Evolutionary conservation across 768 basidiomycete genomes (phyloP), one percentile per base, ranked within the genome.

Genomic region (Pleurotus eryngii): DNA sequence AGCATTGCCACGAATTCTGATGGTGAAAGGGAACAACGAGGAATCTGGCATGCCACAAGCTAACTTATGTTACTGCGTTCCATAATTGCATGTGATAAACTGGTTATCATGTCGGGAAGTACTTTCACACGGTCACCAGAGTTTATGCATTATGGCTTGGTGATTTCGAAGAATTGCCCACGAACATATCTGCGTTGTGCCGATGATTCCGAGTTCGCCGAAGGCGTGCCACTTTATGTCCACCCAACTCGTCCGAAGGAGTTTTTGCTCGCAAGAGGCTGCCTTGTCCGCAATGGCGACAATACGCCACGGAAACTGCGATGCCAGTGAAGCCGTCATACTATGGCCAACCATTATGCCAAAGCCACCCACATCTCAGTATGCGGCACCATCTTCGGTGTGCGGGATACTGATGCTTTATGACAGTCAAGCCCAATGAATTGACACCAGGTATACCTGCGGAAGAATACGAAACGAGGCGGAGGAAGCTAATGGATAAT

Each of bases 361-460:
- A 76, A 18, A 91, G 91, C 0, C 95, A 97, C 68, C 88, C 93
- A 0, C 92, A 96, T 71, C 81, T 97, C 26, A 62, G 86, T 87
- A 59, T 61, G 80, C 74, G 24, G 15, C 7, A 39, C 27, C 60
- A 18, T 40, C 38, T 27, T 45, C 27, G 15, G 22, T 20, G 17
- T 12, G 38, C 51, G 17, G 54, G 45, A 39, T n/a, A 27, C 45
- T 37, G 6, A 3, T 14, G 54, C 30, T 47, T 35, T 18, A n/a
- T 4, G 11, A 60, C 30, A 87, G 81, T 93, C 40, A 66, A 73
- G 55, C 71, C 77, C 1, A 74, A 82, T 57, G 91, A 97, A 58
- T 74, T 93, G 24, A 96, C 93, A 0, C 88, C 91, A 1, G 94
- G 94, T 26, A 92, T 98, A 59, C 75, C 85, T 1, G 73, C 75